Conservation (phyloP, 2,329 filamentous ascomycete genomes). For the Xylaria polymorpha region DNA sequence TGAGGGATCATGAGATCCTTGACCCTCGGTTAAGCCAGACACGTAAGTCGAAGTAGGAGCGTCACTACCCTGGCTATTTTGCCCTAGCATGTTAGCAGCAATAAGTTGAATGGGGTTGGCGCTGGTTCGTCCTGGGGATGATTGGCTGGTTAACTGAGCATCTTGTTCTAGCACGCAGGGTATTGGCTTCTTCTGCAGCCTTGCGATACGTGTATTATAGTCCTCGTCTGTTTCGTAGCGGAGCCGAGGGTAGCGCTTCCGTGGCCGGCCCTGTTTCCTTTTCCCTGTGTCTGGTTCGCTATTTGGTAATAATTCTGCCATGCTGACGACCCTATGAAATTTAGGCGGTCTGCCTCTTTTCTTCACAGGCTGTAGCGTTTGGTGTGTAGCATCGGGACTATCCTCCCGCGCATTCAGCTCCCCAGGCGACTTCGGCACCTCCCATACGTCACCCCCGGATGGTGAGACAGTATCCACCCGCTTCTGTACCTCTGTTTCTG, state of each 20-base stretch:
- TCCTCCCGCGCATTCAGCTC: not conserved
- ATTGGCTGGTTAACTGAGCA: not conserved
- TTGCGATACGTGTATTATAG: constrained; percentile 14
- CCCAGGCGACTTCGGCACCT: constrained; percentile 19
- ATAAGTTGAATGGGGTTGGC: not conserved
- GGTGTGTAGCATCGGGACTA: not conserved
- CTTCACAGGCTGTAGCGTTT: constrained; percentile 12
- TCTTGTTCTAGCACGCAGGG: not conserved
- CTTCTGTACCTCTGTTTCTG: not conserved
- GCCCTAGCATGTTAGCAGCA: not conserved
- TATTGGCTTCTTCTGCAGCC: constrained; percentile 18
- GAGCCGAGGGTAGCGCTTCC: constrained; percentile 20
- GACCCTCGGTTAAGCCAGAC: not conserved
- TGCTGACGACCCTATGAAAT: not conserved
- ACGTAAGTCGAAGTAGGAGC: not conserved
- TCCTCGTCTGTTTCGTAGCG: constrained; percentile 15
- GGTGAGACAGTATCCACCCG: constrained; percentile 4
- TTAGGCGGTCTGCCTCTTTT: constrained; percentile 30
- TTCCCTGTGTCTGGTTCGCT: not conserved
- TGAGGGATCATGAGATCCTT: not conserved
- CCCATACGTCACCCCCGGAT: constrained; percentile 7
- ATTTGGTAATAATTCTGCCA: not conserved
- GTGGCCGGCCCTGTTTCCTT: constrained; percentile 24
- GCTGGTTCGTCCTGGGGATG: not conserved
- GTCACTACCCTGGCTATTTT: not conserved